phyloP scores from a whole-genome alignment of 805 yeast species.

The Suhomyces pyralidae region DNA sequence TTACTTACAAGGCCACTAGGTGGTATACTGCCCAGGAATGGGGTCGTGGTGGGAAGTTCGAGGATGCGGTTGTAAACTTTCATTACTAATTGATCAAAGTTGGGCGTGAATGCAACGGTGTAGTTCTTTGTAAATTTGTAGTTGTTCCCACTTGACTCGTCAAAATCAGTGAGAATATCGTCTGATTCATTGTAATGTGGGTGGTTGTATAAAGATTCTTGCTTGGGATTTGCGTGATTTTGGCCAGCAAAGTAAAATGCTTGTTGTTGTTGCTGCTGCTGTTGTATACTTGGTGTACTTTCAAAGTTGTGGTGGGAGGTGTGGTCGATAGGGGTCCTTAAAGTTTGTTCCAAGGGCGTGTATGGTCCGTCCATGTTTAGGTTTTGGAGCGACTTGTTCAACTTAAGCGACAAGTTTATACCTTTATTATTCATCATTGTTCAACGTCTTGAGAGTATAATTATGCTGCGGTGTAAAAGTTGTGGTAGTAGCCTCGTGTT shows the following conservation, averaged over 20 bases:
- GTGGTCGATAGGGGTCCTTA: constrained; percentile 38
- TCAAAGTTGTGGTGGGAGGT: constrained; percentile 10
- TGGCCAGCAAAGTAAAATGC: constrained; percentile 9
- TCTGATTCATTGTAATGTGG: constrained; percentile 39
- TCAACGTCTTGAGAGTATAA: not conserved
- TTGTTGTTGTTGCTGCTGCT: constrained; percentile 8
- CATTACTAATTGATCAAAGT: constrained; percentile 37
- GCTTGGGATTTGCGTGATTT: constrained; percentile 6
- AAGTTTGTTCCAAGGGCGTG: constrained; percentile 45
- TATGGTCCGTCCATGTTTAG: constrained; percentile 27
- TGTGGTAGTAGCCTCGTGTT: not conserved
- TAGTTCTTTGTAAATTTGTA: constrained; percentile 25
- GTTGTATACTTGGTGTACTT: constrained; percentile 1
- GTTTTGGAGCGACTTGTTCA: constrained; percentile 29
- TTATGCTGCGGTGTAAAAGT: not conserved
- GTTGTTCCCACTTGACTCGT: constrained; percentile 21
- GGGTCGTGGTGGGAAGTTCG: constrained; percentile 44
- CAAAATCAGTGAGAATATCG: constrained; percentile 41
- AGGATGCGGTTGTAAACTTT: constrained; percentile 32
- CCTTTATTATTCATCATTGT: constrained; percentile 28
- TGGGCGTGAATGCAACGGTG: constrained; percentile 32
- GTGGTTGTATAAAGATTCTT: constrained; percentile 24
- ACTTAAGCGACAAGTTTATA: constrained; percentile 30
- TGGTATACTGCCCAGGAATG: constrained; percentile 41
- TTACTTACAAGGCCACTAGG: constrained; percentile 44